Percentiles rank a stretch among this genome's conserved stretches.
phyloP scores from a whole-genome alignment of 2,329 filamentous ascomycete genomes.

The Tolypocladium endophyticum region DNA sequence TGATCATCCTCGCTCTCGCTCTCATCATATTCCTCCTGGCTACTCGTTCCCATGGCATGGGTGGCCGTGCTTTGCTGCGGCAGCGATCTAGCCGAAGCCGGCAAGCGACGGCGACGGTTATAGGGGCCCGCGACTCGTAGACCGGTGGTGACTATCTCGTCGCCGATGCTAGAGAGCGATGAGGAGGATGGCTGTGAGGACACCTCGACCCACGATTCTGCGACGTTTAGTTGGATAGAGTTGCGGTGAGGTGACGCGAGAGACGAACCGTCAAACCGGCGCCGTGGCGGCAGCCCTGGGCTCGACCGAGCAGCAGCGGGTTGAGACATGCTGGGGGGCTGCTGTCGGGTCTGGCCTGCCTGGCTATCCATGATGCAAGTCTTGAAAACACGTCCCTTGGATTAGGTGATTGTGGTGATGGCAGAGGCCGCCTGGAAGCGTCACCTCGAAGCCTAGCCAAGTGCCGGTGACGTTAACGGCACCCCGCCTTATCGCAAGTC shows the following conservation, averaged over 20 bases:
- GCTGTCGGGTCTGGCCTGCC: slow-evolving; percentile 14
- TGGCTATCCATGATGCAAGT: slow-evolving; percentile 15
- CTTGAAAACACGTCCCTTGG: background rate
- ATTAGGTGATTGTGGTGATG: background rate
- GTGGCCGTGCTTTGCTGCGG: slow-evolving; percentile 29
- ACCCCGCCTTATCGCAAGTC: background rate
- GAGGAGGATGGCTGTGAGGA: slow-evolving; percentile 89
- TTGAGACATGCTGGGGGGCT: slow-evolving; percentile 11
- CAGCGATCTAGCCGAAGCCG: slow-evolving; percentile 19
- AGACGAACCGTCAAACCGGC: slow-evolving; percentile 25
- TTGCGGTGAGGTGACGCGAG: background rate
- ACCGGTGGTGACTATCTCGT: slow-evolving; percentile 87
- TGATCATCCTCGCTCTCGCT: slow-evolving; percentile 83
- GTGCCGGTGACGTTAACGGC: background rate
- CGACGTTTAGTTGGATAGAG: slow-evolving; percentile 7
- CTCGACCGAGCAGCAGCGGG: slow-evolving; percentile 15
- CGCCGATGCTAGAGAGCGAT: slow-evolving; percentile 72
- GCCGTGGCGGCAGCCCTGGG: slow-evolving; percentile 19
- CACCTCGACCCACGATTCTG: slow-evolving; percentile 96
- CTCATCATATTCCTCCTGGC: slow-evolving; percentile 91
- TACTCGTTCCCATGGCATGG: slow-evolving; percentile 48
- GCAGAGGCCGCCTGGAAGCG: background rate
- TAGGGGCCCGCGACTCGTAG: slow-evolving; percentile 63
- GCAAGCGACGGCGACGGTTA: slow-evolving; percentile 45
- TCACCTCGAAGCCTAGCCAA: background rate